A percentile compares a stretch with the other conserved stretches of the same genome.
These are phyloP conservation scores for Sporothrix phasma DNA, from an alignment of 2,329 filamentous ascomycete genomes.

Conservation along the genomic window DNA sequence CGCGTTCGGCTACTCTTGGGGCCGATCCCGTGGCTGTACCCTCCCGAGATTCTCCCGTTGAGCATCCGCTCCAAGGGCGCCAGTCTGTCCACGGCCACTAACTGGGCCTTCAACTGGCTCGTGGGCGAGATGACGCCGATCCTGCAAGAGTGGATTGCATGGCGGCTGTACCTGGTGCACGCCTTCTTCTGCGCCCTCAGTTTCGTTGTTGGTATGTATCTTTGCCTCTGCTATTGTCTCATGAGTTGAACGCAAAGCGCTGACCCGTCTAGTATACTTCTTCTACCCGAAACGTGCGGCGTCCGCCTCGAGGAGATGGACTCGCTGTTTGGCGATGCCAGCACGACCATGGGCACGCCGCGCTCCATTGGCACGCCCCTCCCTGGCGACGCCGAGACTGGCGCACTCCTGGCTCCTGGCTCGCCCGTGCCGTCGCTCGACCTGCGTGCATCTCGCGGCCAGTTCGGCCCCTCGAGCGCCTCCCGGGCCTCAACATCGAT, in stretches of 20 bases:
- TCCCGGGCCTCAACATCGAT: constrained; percentile 74
- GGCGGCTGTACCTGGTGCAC: constrained; percentile 89
- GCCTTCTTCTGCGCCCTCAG: constrained; percentile 93
- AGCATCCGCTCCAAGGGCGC: constrained; percentile 96
- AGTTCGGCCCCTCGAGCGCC: constrained; percentile 50
- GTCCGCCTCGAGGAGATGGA: constrained; percentile 97
- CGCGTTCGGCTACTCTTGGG: constrained; percentile 90
- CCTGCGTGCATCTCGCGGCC: constrained; percentile 44
- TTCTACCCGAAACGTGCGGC: constrained; percentile 92
- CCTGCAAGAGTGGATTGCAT: constrained; percentile 81
- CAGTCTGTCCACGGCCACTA: constrained; percentile 88
- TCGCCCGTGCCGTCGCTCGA: constrained; percentile 76
- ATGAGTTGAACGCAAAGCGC: constrained; percentile 27
- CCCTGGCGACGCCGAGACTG: constrained; percentile 60
- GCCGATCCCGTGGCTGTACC: constrained; percentile 95
- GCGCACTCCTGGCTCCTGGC: constrained; percentile 66
- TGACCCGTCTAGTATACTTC: constrained; percentile 67
- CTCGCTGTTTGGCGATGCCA: constrained; percentile 83
- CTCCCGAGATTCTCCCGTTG: constrained; percentile 92
- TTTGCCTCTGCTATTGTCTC: constrained; percentile 60
- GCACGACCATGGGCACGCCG: constrained; percentile 67
- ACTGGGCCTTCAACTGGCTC: constrained; percentile 98
- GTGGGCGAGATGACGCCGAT: constrained; percentile 93
- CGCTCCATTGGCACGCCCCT: constrained; percentile 69
- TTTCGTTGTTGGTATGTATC: constrained; percentile 81